Base-by-base conservation (phyloP, 345 rosid genomes). In the Populus nigra region DNA sequence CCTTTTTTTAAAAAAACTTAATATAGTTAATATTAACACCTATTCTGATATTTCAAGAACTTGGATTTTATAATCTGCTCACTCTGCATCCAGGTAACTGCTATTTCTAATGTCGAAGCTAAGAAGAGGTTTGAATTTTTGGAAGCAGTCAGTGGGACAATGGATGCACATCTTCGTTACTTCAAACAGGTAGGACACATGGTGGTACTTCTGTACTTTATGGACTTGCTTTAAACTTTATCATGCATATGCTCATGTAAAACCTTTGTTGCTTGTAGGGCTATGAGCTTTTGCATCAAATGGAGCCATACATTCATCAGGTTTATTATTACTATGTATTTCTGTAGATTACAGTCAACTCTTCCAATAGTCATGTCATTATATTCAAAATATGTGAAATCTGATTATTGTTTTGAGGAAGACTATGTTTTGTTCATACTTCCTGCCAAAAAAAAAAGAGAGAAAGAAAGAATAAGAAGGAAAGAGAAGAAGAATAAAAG, bases 141-240 rank as follows among this genome's bases (percentile, higher is more conserved):
- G 78, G 99, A 96, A 89, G 97, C 99, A 76, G 97, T 96, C 76
- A 93, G 98, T 70, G 99, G 99, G 63, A 96, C 99, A 1, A 96
- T 96, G 99, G 99, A 96, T 88, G 99, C 99, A 6, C 99, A 93
- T 87, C 98, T 96, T 83, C 93, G 97, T 68, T 93, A 96, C 88
- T 96, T 93, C 80, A 96, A 93, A 85, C 98, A 96, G 86, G 99
- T 90, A 81, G 29, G 65, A 78, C 49, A 76, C 50, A 57, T 65
- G 71, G 27, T 20, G n/a, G 27, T 27, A 71, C 41, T 67, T 50
- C 65, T 77, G 70, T 65, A 69, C 72, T 76, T 81, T 82, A 69
- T 67, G 59, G 61, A 35, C 29, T 6, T 69, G 69, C 82, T 75
- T 79, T 65, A 27, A 67, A 15, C 61, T 36, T 12, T 59, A 59